Conservation (phyloP, 2,329 filamentous ascomycete species). For the Colletotrichum brevisporum region DNA sequence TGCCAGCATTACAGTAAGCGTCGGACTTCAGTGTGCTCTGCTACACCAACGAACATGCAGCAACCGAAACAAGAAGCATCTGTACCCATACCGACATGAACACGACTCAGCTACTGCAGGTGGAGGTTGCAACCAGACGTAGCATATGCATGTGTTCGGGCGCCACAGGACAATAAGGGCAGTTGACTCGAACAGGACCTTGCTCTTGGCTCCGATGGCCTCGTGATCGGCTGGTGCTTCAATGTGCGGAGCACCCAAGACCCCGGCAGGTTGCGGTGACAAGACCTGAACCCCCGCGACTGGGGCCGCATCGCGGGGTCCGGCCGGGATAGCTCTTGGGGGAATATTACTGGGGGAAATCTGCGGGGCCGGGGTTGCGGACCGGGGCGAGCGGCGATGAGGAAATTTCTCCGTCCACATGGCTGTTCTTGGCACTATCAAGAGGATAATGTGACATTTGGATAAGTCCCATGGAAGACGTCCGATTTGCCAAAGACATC, state of each 20-base stretch:
- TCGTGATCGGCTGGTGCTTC: conserved; percentile 8
- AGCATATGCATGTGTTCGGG: conserved; percentile 19
- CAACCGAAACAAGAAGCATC: background rate
- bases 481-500: conserved; percentile 20
- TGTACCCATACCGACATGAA: background rate
- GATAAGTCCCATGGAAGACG: background rate
- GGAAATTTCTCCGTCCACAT: conserved; percentile 36
- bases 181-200: conserved; percentile 9
- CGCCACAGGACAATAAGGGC: conserved; percentile 24
- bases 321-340: conserved; percentile 14
- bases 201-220: background rate
- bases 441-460: conserved; percentile 23
- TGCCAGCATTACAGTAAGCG: background rate
- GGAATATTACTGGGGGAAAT: conserved; percentile 25
- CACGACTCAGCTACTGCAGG: background rate
- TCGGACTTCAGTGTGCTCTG: background rate
- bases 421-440: conserved; percentile 31
- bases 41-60: background rate
- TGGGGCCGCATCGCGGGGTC: conserved; percentile 17
- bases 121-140: background rate
- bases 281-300: background rate
- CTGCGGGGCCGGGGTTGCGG: conserved; percentile 15
- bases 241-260: conserved; percentile 5
- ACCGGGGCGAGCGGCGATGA: conserved; percentile 17
- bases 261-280: background rate